Evolutionary conservation across 768 basidiomycete species (phyloP), one percentile per base, ranked within the genome.

Genomic region (Serendipita indica): DNA sequence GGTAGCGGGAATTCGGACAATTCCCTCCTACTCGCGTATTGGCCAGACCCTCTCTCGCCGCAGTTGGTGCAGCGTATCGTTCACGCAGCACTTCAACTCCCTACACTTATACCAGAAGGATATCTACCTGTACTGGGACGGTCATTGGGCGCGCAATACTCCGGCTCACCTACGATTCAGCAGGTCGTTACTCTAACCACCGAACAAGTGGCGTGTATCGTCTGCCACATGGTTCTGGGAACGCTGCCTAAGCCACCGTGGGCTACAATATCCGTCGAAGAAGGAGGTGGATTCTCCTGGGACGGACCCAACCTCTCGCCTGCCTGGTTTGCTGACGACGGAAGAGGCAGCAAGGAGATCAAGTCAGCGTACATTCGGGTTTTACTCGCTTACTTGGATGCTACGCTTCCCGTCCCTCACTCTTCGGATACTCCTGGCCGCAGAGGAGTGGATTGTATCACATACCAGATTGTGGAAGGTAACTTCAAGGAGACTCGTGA

Each of bases 201-300:
- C 10, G 4, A 3, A 1, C 49, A 54, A 54, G n/a, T 54, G 16
- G 30, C 10, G 7, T 54, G 49, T 27, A 3, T 54, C 7, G 6
- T 54, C 3, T 54, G 49, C n/a, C 49, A 54, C 22, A 54, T 54
- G 49, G 3, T 54, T 54, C 49, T 54, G 10, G 49, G 49, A 10
- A 54, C 49, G 1, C 2, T 54, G 7, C 49, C 49, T n/a, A 54
- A 16, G 7, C 49, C 49, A 54, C 49, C 49, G 16, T 54, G 49
- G 49, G 16, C 30, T 3, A 27, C 20, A 7, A 25, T 25, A 1
- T 43, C 41, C 16, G 18, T n/a, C 18, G 16, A 2, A 5, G n/a
- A n/a, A n/a, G n/a, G n/a, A n/a, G n/a, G n/a, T n/a, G n/a, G n/a
- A n/a, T n/a, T n/a, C n/a, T n/a, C n/a, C n/a, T 37, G 35, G 35